phyloP scores from a whole-genome alignment of 2,329 filamentous ascomycete genomes.

The Fusarium oxysporum region DNA sequence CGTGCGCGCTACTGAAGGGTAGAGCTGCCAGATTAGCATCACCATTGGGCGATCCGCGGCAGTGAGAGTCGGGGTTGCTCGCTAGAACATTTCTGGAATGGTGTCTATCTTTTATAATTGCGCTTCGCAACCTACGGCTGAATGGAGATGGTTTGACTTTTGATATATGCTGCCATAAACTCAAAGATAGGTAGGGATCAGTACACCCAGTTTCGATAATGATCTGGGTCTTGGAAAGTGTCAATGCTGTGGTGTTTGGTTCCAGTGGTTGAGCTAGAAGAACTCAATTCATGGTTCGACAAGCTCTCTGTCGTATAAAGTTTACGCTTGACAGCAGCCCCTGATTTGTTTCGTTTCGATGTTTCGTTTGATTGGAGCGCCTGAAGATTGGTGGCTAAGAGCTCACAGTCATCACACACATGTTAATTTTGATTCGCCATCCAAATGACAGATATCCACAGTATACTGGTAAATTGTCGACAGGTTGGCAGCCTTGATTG shows the following conservation, averaged over 20 bases:
- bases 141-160: not conserved
- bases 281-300: not conserved
- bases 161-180: not conserved
- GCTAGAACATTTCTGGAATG: not conserved
- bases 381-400: not conserved
- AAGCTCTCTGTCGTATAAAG: not conserved
- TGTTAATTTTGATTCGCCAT: not conserved
- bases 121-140: not conserved
- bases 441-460: not conserved
- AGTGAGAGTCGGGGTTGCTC: not conserved
- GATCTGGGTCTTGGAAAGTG: rapidly evolving
- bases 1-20: not conserved
- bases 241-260: not conserved
- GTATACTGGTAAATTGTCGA: not conserved
- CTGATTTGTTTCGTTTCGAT: not conserved
- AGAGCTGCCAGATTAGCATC: not conserved
- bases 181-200: not conserved
- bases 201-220: not conserved
- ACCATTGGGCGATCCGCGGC: not conserved
- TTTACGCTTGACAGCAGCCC: not conserved
- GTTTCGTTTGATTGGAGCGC: not conserved
- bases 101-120: not conserved
- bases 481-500: not conserved
- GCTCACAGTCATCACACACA: not conserved
- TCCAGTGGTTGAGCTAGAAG: not conserved